Evolutionary conservation across 1,139 yeast genomes (phyloP).

Genomic region (Pichia sp.): DNA sequence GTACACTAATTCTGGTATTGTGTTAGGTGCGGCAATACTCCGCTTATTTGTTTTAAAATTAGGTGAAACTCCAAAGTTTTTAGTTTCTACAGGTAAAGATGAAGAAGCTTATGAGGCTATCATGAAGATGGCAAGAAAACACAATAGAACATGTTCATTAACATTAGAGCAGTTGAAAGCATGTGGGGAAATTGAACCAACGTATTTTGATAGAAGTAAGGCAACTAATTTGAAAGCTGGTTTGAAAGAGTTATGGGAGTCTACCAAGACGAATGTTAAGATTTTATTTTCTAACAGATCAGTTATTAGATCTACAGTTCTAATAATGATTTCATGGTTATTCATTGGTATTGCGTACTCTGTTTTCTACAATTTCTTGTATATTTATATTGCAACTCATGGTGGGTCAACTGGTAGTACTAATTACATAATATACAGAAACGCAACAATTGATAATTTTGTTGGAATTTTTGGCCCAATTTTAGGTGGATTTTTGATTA

Average conservation of each 20-base stretch:
- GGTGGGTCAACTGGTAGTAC: constrained; percentile 41
- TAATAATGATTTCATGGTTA: constrained; percentile 43
- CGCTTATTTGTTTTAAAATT: constrained; percentile 44
- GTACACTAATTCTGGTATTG: constrained; percentile 49
- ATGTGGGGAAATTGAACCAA: constrained; percentile 37
- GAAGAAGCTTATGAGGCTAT: constrained; percentile 41
- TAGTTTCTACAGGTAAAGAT: constrained; percentile 47
- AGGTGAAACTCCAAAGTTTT: constrained; percentile 54
- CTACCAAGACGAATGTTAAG: constrained; percentile 29
- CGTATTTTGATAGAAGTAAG: constrained; percentile 14
- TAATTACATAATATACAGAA: constrained; percentile 42
- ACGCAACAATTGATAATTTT: constrained; percentile 45
- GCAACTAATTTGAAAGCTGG: constrained; percentile 14
- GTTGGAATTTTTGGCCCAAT: constrained; percentile 53
- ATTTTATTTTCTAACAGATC: constrained; percentile 36
- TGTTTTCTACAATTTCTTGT: constrained; percentile 45
- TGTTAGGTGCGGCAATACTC: constrained; percentile 41
- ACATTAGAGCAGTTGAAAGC: constrained; percentile 41
- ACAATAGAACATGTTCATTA: constrained; percentile 38
- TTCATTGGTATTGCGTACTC: constrained; percentile 49
- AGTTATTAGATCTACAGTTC: constrained; percentile 37
- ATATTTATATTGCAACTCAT: constrained; percentile 40
- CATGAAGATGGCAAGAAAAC: constrained; percentile 37
- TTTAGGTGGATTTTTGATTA: constrained; percentile 42
- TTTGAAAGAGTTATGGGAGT: constrained; percentile 22